Conservation (phyloP, 257 asterid species). For the Paraleonurus japonicus region DNA sequence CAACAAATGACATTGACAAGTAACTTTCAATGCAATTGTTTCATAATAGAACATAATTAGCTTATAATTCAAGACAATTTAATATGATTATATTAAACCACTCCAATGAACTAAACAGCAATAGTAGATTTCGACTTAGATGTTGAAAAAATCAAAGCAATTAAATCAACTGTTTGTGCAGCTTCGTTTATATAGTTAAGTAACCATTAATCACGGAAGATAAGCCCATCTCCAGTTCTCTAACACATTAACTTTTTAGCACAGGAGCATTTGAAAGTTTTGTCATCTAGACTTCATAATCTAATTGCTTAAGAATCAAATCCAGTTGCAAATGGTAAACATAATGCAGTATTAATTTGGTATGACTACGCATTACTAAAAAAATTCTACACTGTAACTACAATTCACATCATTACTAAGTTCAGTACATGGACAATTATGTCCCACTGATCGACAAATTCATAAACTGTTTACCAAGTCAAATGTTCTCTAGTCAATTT, state of each 20-base stretch:
- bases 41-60: background rate
- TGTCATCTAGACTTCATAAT: background rate
- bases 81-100: background rate
- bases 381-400: background rate
- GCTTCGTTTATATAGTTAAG: background rate
- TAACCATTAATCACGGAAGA: background rate
- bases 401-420: background rate
- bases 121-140: slow-evolving; percentile 1
- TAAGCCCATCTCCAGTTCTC: background rate
- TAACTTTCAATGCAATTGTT: slow-evolving; percentile 1
- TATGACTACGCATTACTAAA: background rate
- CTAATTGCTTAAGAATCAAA: background rate
- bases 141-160: background rate
- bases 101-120: background rate
- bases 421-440: slow-evolving; percentile 5
- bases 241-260: background rate
- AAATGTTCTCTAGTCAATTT: background rate
- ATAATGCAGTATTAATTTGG: background rate
- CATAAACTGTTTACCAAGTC: background rate
- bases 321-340: background rate
- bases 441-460: slow-evolving; percentile 3
- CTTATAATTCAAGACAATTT: background rate
- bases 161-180: background rate
- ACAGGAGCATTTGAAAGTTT: background rate
- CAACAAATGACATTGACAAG: slow-evolving; percentile 6